phyloP scores from a whole-genome alignment of 2,329 filamentous ascomycete species.

The Ceratocystis cubensis region DNA sequence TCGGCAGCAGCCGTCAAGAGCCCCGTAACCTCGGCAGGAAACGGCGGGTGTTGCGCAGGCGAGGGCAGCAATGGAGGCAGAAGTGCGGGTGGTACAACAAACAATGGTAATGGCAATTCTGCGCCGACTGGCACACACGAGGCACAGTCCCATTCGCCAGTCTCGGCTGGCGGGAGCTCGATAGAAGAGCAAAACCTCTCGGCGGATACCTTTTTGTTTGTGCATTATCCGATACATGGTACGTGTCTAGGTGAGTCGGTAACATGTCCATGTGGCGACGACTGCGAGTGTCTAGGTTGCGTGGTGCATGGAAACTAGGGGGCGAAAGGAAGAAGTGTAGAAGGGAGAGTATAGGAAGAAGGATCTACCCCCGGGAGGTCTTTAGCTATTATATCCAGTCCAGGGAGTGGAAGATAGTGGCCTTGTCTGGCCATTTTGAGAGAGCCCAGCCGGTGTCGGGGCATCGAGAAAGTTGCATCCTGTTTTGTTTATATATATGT shows the following conservation, averaged over 20 bases:
- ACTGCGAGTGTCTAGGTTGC: constrained; percentile 47
- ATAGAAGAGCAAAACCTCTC: constrained; percentile 41
- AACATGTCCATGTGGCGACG: constrained; percentile 46
- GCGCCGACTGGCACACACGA: not conserved
- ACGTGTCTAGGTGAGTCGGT: constrained; percentile 38
- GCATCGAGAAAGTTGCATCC: not conserved
- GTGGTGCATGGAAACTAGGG: constrained; percentile 34
- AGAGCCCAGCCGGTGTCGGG: no score
- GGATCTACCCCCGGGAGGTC: no score
- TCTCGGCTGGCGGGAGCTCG: constrained; percentile 20
- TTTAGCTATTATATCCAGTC: no score
- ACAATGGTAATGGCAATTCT: not conserved
- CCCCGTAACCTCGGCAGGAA: not conserved
- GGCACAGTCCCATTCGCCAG: not conserved
- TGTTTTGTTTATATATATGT: constrained; percentile 6
- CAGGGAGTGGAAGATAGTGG: no score
- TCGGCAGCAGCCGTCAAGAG: constrained; percentile 25
- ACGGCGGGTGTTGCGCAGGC: not conserved
- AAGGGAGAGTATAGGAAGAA: no score
- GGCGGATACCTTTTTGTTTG: constrained; percentile 47
- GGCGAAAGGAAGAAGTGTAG: not conserved
- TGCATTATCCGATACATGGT: constrained; percentile 38
- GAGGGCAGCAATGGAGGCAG: not conserved
- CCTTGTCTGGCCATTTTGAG: no score
- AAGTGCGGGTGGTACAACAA: not conserved